Base-by-base conservation (phyloP, 176 grass and related monocot species). In the Carex cristatella region DNA sequence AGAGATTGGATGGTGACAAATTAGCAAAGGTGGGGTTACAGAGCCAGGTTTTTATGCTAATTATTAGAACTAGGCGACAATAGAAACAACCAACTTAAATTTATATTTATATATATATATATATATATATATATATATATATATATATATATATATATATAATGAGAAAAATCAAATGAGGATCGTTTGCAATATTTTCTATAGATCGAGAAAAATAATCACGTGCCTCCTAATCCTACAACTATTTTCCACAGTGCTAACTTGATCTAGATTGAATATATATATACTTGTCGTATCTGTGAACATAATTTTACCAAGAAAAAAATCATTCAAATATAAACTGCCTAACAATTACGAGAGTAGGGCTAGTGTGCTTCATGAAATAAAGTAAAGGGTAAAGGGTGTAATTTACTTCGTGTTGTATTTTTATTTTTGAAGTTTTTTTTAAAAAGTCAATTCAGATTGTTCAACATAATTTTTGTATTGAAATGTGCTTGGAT, bases 1-100 rank as follows among this genome's bases (percentile, higher is more conserved):
- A 53, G 70, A 76, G 46, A 76, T 76, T 30, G 73, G 23, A 77
- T 77, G 11, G 72, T 30, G 72, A 55, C 72, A 77, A 77, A 77
- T 55, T 11, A 55, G 0, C 32, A 56, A 14, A 32, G 19, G 73
- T 77, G 73, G 48, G 73, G 48, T 77, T 77, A 27, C 56, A 46
- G 6, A 56, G 28, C 74, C 74, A 56, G 4, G 30, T 78, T 77
- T 69, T 69, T 8, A 16, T 56, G 12, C 14, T 78, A 78, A 78
- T 78, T 57, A 78, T 78, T 78, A 57, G 0, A 78, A 13, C 74
- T 33, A 78, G 12, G 11, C 49, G 28, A 57, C 49, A 56, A 56
- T 15, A 77, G 49, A 77, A 77, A 77, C 49, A 56, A 33, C 13
- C 73, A 53, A 76, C 9, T 4, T 76, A 23, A 23, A 23, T 23